Evolutionary conservation across 2,329 filamentous ascomycete species (phyloP).

Genomic region (Cordyceps tenuipes): DNA sequence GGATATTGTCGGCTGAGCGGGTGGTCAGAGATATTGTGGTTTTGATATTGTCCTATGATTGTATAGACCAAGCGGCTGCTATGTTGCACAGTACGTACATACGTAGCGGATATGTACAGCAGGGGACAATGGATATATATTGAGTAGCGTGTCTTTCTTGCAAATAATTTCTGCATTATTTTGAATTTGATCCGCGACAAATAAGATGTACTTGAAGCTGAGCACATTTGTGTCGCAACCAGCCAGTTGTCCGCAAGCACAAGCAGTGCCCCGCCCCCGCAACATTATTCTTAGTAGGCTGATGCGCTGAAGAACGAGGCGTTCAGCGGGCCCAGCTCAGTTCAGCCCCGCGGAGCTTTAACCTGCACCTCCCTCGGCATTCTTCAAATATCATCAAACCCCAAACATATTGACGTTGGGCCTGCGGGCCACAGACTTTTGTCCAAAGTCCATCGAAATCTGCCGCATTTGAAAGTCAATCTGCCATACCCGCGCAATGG

Average conservation of each 20-base stretch:
- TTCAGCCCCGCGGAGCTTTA: not conserved
- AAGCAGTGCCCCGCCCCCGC: too few relatives aligned
- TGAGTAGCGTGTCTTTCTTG: too few relatives aligned
- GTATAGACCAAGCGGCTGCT: too few relatives aligned
- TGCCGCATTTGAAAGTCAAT: not conserved
- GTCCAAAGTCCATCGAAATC: not conserved
- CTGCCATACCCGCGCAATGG: conserved; percentile 17
- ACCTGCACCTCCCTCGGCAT: not conserved
- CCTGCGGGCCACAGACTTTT: not conserved
- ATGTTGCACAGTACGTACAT: too few relatives aligned
- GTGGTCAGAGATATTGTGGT: not conserved
- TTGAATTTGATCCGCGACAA: too few relatives aligned
- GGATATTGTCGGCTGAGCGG: conserved; percentile 21
- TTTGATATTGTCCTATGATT: not conserved
- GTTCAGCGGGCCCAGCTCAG: not conserved
- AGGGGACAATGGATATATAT: too few relatives aligned
- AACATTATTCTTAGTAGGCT: too few relatives aligned
- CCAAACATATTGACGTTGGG: not conserved
- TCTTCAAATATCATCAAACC: not conserved
- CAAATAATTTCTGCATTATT: too few relatives aligned
- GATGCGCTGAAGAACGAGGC: not conserved
- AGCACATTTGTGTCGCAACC: not conserved
- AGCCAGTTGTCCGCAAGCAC: too few relatives aligned
- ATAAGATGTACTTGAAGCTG: too few relatives aligned
- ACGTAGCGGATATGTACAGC: too few relatives aligned